Conservation (phyloP, 2,329 filamentous ascomycete genomes). For the Diaporthe nobilis region DNA sequence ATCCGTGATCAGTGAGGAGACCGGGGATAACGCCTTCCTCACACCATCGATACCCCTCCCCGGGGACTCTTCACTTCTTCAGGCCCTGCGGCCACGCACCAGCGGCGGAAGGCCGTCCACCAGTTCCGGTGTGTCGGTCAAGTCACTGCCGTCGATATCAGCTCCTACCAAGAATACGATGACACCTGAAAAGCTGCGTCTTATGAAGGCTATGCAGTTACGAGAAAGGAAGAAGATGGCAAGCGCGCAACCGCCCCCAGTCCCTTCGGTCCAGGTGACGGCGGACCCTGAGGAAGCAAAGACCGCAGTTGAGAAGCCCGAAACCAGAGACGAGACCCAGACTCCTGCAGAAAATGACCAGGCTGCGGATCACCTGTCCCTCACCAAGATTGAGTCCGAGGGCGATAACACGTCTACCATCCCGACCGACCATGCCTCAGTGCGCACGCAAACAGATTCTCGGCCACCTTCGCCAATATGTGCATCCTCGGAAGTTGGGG, state of each 20-base stretch:
- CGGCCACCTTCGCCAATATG: slow-evolving; percentile 69
- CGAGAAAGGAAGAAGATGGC: slow-evolving; percentile 81
- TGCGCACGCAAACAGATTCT: slow-evolving; percentile 68
- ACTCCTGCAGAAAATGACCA: slow-evolving; percentile 44
- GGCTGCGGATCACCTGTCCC: slow-evolving; percentile 52
- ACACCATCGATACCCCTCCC: slow-evolving; percentile 54
- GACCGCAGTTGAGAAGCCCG: slow-evolving; percentile 46
- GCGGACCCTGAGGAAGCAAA: slow-evolving; percentile 53
- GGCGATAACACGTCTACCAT: slow-evolving; percentile 65
- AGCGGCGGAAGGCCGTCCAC: slow-evolving; percentile 56
- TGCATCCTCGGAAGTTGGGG: slow-evolving; percentile 67
- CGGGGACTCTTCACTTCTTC: slow-evolving; percentile 49
- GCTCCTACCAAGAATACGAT: slow-evolving; percentile 65
- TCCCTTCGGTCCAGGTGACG: slow-evolving; percentile 47
- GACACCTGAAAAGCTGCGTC: slow-evolving; percentile 88
- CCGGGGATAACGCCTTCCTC: slow-evolving; percentile 54
- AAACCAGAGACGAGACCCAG: slow-evolving; percentile 34
- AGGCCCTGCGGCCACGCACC: slow-evolving; percentile 51
- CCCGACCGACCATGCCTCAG: slow-evolving; percentile 62
- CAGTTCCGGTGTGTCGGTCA: slow-evolving; percentile 61
- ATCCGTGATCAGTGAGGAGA: slow-evolving; percentile 52
- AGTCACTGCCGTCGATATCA: slow-evolving; percentile 54
- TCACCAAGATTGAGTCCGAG: slow-evolving; percentile 68
- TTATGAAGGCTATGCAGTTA: slow-evolving; percentile 95
- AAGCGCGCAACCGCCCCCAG: slow-evolving; percentile 49